A percentile compares a stretch with the other conserved stretches of the same genome.
phyloP scores from a whole-genome alignment of 805 yeast species.

The Groenewaldozyma tartarivorans region DNA sequence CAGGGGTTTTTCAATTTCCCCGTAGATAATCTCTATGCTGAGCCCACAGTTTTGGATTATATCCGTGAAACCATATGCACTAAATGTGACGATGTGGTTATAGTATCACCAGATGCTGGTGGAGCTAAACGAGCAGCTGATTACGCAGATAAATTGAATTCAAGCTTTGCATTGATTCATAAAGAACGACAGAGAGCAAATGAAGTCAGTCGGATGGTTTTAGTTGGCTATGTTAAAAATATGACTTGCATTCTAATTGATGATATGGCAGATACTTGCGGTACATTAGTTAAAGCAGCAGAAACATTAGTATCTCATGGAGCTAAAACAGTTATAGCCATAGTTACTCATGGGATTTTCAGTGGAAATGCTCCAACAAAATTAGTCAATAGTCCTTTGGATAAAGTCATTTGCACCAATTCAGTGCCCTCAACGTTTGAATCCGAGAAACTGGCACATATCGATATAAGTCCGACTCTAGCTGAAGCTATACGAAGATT shows the following conservation, averaged over 20 bases:
- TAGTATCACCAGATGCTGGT: slow-evolving; percentile 97
- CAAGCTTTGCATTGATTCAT: slow-evolving; percentile 91
- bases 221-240: slow-evolving; percentile 86
- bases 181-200: slow-evolving; percentile 93
- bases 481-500: slow-evolving; percentile 93
- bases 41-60: slow-evolving; percentile 79
- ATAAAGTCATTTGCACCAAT: slow-evolving; percentile 80
- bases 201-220: slow-evolving; percentile 89
- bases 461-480: slow-evolving; percentile 76
- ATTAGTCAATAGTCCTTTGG: slow-evolving; percentile 56
- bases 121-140: slow-evolving; percentile 97
- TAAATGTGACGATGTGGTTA: slow-evolving; percentile 56
- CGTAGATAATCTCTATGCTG: slow-evolving; percentile 92
- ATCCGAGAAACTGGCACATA: slow-evolving; percentile 64
- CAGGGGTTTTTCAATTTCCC: slow-evolving; percentile 96
- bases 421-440: slow-evolving; percentile 67
- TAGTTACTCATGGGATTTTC: slow-evolving; percentile 92
- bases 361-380: slow-evolving; percentile 74
- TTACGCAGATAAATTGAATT: slow-evolving; percentile 82
- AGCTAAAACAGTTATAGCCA: slow-evolving; percentile 80
- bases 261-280: slow-evolving; percentile 99
- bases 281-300: slow-evolving; percentile 91
- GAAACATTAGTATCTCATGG: slow-evolving; percentile 73
- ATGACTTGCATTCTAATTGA: slow-evolving; percentile 82
- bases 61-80: too few species aligned